These are phyloP conservation scores for Chrysanthemum seticuspe DNA, from an alignment of 129 eudicot species.

Conservation along the genomic window DNA sequence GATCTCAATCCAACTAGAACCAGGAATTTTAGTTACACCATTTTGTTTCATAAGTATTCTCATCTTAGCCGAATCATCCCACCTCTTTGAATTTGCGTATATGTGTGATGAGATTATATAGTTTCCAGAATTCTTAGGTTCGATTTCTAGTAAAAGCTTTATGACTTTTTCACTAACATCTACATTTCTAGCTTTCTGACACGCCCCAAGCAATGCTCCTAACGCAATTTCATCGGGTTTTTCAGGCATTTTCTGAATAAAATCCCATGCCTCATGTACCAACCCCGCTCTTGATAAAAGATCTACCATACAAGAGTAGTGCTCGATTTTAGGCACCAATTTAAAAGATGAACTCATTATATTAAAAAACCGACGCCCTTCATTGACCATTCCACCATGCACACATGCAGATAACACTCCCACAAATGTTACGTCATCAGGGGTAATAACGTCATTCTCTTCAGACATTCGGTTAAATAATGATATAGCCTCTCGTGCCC, in stretches of 20 bases:
- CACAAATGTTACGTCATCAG: conserved; percentile 68
- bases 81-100: conserved; percentile 59
- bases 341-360: conserved; percentile 48
- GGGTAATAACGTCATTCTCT: conserved; percentile 26
- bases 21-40: conserved; percentile 69
- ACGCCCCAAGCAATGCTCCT: conserved; percentile 82
- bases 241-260: conserved; percentile 71
- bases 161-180: conserved; percentile 68
- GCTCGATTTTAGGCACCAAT: conserved; percentile 74
- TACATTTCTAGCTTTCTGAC: conserved; percentile 63
- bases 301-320: conserved; percentile 87
- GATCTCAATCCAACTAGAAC: conserved; percentile 76
- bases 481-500: conserved; percentile 55
- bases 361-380: conserved; percentile 58
- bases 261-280: conserved; percentile 81
- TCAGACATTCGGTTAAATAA: conserved; percentile 55
- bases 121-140: conserved; percentile 72
- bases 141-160: conserved; percentile 55
- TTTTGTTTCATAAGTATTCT: conserved; percentile 66
- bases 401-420: conserved; percentile 79
- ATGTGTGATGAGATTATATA: conserved; percentile 70
- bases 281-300: conserved; percentile 79
- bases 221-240: conserved; percentile 75
- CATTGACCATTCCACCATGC: conserved; percentile 73
- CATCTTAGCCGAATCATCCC: conserved; percentile 87